phyloP scores from a whole-genome alignment of 2,329 filamentous ascomycete genomes.

The Cryphonectria japonica region DNA sequence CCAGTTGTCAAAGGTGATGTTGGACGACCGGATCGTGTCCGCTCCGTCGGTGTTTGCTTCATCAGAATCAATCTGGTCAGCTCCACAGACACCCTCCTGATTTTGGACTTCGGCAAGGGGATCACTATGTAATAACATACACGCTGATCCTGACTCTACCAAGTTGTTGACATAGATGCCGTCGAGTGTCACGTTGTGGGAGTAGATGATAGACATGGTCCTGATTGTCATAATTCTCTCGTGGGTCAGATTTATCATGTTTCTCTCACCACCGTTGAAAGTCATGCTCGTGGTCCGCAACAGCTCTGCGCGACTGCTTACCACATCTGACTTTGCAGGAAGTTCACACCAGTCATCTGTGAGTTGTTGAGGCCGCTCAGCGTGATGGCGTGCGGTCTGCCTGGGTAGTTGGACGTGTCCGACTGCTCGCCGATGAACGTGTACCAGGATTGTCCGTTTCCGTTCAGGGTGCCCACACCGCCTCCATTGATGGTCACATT shows the following conservation, averaged over 20 bases:
- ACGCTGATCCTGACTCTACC: constrained; percentile 31
- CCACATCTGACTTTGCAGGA: constrained; percentile 59
- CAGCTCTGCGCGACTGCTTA: constrained; percentile 26
- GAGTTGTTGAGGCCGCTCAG: constrained; percentile 50
- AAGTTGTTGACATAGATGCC: constrained; percentile 53
- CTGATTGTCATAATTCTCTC: background rate
- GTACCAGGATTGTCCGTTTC: constrained; percentile 59
- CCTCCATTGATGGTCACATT: constrained; percentile 49
- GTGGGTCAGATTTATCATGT: background rate
- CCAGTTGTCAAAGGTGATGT: constrained; percentile 36
- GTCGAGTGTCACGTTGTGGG: constrained; percentile 45
- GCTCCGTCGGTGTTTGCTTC: constrained; percentile 41
- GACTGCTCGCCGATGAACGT: constrained; percentile 40
- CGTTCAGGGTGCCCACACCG: constrained; percentile 52
- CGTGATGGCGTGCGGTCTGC: constrained; percentile 54
- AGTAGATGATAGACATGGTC: constrained; percentile 52
- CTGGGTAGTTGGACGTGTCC: constrained; percentile 44
- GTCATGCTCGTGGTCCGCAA: no score
- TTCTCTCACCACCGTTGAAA: background rate
- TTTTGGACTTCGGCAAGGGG: background rate
- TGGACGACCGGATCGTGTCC: constrained; percentile 34
- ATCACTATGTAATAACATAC: constrained; percentile 17
- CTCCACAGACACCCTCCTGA: background rate
- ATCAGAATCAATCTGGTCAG: background rate
- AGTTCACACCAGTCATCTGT: constrained; percentile 47